Evolutionary conservation across 176 grass and related monocot genomes (phyloP), one percentile per base, ranked within the genome.

Genomic region (Chrysopogon serrulatus): DNA sequence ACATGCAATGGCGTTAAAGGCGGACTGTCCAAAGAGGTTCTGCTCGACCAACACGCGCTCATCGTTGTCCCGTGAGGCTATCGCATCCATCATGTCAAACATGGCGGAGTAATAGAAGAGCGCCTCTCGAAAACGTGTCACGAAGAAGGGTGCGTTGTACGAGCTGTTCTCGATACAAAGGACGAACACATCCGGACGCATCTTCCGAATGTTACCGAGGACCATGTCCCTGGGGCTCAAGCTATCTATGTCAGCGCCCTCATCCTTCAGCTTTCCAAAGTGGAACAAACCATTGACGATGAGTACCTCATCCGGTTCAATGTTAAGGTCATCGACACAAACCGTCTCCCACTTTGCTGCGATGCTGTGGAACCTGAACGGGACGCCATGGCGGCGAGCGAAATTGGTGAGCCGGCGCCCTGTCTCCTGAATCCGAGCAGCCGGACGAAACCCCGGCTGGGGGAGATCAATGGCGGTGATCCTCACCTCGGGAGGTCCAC

Each of bases 1-100:
- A 4, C 90, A 91, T 24, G 90, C 86, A 1, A 91, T 78, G 34
- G 82, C 82, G 32, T 91, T 91, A 5, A 91, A 30, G 33, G 82
- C 86, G 21, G 5, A 41, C 0, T 21, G 86, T 0, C 90, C 90
- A 0, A 88, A 15, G 1, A 91, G 5, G 4, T 77, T 44, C 12
- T 73, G 72, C 77, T 91, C 90, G 0, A 91, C 82, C 37, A 85
- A 40, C 78, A 78, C 51, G 5, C 90, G 77, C 0, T 18, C 65
- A 0, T 82, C 65, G 6, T 68, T 51, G 69, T 85, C 57, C 10
- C 21, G 19, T 10, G 26, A 1, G 1, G 12, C 57, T 1, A 28
- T 0, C 12, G 26, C 82, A 9, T 88, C 90, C 8, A 91, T 77
- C 77, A 79, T 68, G 78, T 88, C 90, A 23, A 88, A 85, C 57